Evolutionary conservation across 192 early-diverging fungal species (phyloP).

Genomic region (Backusella liffmaniae): DNA sequence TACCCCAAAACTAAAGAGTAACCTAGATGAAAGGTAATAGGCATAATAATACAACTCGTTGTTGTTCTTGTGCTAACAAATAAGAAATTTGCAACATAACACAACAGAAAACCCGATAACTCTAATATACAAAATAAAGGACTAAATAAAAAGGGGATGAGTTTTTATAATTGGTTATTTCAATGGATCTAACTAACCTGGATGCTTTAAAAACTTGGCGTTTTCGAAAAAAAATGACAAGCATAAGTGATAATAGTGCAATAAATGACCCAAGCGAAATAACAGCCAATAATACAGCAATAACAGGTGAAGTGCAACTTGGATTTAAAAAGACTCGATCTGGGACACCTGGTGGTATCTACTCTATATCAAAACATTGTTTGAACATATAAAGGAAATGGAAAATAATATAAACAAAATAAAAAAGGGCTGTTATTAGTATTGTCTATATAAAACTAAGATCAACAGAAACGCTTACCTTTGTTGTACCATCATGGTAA

Average conservation of each 20-base stretch:
- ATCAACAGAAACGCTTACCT: slow-evolving; percentile 6
- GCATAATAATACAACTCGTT: slow-evolving; percentile 34
- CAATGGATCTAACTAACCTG: slow-evolving; percentile 30
- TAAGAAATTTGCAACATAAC: slow-evolving; percentile 36
- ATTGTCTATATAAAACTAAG: background rate
- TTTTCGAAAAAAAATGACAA: slow-evolving; percentile 40
- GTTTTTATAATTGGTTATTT: background rate
- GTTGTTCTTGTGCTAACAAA: slow-evolving; percentile 30
- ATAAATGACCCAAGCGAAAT: slow-evolving; percentile 35
- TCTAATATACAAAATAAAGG: slow-evolving; percentile 51
- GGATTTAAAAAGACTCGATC: slow-evolving; percentile 36
- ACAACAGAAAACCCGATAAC: slow-evolving; percentile 44
- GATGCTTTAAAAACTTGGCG: slow-evolving; percentile 43
- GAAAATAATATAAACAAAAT: background rate
- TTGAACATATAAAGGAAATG: slow-evolving; percentile 2
- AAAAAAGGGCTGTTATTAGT: background rate
- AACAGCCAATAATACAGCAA: slow-evolving; percentile 29
- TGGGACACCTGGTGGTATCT: slow-evolving; percentile 40
- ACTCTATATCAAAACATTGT: background rate
- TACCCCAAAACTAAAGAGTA: slow-evolving; percentile 38
- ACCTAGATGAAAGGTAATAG: slow-evolving; percentile 40
- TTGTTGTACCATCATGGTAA: slow-evolving; percentile 48
- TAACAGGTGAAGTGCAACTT: slow-evolving; percentile 35
- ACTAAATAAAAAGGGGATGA: slow-evolving; percentile 17
- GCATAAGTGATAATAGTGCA: slow-evolving; percentile 31